These are phyloP conservation scores for Castanopsis chinensis DNA, from an alignment of 306 rosid species.

Conservation along the genomic window DNA sequence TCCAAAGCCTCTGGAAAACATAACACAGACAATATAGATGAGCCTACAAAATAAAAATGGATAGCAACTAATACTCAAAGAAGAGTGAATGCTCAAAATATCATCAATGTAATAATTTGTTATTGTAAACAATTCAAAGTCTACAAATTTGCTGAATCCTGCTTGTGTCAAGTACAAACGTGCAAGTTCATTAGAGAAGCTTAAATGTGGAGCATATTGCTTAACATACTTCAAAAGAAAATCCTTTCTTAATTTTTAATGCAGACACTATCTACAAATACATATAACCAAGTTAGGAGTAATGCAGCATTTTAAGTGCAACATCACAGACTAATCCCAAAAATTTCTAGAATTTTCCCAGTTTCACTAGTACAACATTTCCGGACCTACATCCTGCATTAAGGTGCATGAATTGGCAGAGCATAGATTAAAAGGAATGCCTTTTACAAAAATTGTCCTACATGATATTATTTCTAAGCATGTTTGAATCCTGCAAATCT, in stretches of 20 bases:
- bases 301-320: background rate
- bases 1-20: slow-evolving; percentile 81
- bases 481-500: background rate
- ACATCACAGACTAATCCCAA: background rate
- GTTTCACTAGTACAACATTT: background rate
- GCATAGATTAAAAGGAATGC: background rate
- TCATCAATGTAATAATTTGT: background rate
- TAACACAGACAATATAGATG: slow-evolving; percentile 4
- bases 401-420: background rate
- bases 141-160: background rate
- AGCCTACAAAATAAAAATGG: background rate
- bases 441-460: background rate
- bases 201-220: background rate
- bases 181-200: background rate
- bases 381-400: background rate
- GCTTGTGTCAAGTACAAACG: background rate
- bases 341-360: background rate
- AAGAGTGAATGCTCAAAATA: background rate
- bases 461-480: background rate
- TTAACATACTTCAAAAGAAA: background rate
- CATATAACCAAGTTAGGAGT: background rate
- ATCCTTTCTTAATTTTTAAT: background rate
- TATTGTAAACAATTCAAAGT: background rate
- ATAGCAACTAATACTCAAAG: background rate
- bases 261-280: background rate